phyloP scores from a whole-genome alignment of 192 early-diverging fungal genomes.

The Jimgerdemannia lactiflua region DNA sequence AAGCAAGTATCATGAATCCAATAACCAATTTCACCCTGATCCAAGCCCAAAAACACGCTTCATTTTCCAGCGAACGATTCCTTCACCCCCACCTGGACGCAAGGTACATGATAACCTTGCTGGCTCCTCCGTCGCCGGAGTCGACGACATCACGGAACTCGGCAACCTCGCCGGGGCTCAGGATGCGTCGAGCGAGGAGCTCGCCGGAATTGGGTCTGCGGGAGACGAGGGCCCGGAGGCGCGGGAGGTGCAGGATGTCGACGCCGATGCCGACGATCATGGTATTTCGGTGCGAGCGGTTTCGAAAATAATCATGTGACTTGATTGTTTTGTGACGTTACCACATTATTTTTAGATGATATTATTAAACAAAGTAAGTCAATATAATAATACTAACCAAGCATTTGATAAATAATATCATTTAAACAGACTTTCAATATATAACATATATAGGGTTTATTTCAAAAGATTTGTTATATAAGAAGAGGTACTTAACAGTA shows the following conservation, averaged over 20 bases:
- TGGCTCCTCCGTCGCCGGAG: neutral
- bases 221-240: slow-evolving; percentile 52
- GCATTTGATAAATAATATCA: too few relatives aligned
- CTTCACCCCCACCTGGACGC: neutral
- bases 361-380: too few relatives aligned
- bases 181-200: slow-evolving; percentile 59
- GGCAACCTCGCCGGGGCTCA: slow-evolving; percentile 36
- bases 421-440: too few relatives aligned
- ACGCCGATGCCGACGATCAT: slow-evolving; percentile 81
- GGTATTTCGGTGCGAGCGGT: neutral
- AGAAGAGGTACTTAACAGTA: too few relatives aligned
- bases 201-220: slow-evolving; percentile 38
- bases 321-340: too few relatives aligned
- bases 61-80: too few relatives aligned
- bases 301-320: too few relatives aligned
- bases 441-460: too few relatives aligned
- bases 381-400: too few relatives aligned
- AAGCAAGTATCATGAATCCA: neutral
- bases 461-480: too few relatives aligned
- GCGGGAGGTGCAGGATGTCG: slow-evolving; percentile 70
- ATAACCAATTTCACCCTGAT: too few relatives aligned
- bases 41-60: neutral
- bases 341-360: too few relatives aligned
- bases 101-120: neutral
- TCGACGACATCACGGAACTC: slow-evolving; percentile 21